These are phyloP conservation scores for Millerozyma miso DNA, from an alignment of 805 yeast genomes.

Conservation along the genomic window DNA sequence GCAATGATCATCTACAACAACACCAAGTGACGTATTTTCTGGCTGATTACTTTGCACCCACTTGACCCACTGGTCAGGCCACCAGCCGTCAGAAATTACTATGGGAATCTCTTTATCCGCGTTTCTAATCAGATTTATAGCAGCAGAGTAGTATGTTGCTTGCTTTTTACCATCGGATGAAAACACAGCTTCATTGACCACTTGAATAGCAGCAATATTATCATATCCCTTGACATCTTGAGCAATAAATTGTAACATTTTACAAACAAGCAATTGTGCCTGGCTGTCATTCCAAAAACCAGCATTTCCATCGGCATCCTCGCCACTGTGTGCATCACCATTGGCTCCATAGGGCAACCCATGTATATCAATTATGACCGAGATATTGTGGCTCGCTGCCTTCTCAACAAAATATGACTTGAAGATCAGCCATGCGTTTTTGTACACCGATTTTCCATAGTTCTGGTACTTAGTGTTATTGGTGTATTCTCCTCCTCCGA, in stretches of 20 bases:
- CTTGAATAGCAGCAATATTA: conserved; percentile 77
- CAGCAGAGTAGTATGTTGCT: conserved; percentile 59
- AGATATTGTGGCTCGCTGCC: conserved; percentile 62
- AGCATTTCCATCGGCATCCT: conserved; percentile 44
- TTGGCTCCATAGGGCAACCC: conserved; percentile 94
- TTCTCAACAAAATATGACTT: conserved; percentile 48
- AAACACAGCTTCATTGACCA: conserved; percentile 80
- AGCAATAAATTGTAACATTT: conserved; percentile 57
- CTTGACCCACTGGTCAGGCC: conserved; percentile 72
- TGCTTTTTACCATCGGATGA: conserved; percentile 50
- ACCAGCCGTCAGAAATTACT: conserved; percentile 91
- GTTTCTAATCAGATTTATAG: conserved; percentile 55
- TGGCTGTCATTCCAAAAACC: conserved; percentile 57
- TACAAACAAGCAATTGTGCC: conserved; percentile 42
- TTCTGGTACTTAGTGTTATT: conserved; percentile 60
- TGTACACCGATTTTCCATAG: conserved; percentile 49
- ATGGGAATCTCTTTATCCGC: conserved; percentile 60
- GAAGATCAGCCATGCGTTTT: conserved; percentile 67
- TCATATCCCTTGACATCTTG: conserved; percentile 52
- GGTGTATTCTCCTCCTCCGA: conserved; percentile 58
- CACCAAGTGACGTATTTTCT: conserved; percentile 44
- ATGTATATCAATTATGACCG: conserved; percentile 80
- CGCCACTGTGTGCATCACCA: conserved; percentile 80
- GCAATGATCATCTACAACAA: conserved; percentile 78
- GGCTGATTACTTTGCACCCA: conserved; percentile 50